Evolutionary conservation across 345 rosid species (phyloP).

Genomic region (Pistacia vera): DNA sequence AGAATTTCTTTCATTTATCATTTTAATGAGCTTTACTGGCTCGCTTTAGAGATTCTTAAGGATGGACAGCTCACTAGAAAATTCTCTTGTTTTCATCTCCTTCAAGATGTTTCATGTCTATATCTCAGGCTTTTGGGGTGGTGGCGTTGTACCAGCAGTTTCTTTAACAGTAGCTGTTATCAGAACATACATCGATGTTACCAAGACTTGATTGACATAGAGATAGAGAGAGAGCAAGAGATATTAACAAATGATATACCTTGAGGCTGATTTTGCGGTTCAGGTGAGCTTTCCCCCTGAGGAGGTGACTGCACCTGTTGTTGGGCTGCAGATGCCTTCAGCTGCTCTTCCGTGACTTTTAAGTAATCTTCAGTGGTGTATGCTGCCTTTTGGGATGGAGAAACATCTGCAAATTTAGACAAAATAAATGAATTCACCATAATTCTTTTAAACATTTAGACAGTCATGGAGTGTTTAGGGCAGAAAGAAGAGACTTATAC

Average conservation of each 20-base stretch:
- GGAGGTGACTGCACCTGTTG: conserved; percentile 36
- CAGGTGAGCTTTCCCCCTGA: conserved; percentile 33
- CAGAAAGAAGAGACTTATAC: not conserved
- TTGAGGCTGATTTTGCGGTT: conserved; percentile 40
- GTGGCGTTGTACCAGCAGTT: conserved; percentile 42
- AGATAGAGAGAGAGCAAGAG: not conserved
- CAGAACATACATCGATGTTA: conserved; percentile 5
- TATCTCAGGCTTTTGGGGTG: conserved; percentile 49
- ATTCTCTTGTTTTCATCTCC: conserved; percentile 13
- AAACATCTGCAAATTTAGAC: conserved; percentile 52
- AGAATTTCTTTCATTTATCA: conserved; percentile 2
- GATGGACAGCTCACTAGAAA: not conserved
- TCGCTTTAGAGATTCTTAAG: conserved; percentile 24
- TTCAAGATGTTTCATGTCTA: conserved; percentile 25
- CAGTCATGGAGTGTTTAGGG: not conserved
- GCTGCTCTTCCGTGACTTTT: conserved; percentile 85
- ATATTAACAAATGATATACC: conserved; percentile 21
- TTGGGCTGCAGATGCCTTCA: conserved; percentile 52
- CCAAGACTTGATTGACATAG: not conserved
- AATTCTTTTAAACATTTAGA: not conserved
- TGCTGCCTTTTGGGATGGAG: conserved; percentile 46
- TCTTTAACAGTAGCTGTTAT: conserved; percentile 44
- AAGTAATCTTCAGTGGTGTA: conserved; percentile 78
- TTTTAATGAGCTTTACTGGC: conserved; percentile 28
- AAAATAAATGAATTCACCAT: conserved; percentile 2